Evolutionary conservation across 2,329 filamentous ascomycete species (phyloP), one percentile per base, ranked within the genome.

Genomic region (Xylariaceae sp.): DNA sequence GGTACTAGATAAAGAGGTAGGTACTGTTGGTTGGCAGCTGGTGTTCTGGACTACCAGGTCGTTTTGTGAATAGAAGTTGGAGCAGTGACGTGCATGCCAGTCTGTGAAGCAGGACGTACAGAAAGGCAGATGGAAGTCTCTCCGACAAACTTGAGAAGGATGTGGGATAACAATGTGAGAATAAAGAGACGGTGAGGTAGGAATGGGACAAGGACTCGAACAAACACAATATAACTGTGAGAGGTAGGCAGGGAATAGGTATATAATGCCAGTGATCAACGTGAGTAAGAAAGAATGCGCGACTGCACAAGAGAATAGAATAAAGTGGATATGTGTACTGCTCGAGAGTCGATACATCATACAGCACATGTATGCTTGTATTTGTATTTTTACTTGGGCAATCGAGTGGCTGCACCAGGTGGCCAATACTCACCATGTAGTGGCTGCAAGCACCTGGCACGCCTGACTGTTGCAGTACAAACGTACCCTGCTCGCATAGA

Each of bases 281-380:
- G 11, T 15, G 3, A 31, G 17, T 7, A 28, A 28, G 9, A 28
- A 28, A 9, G 26, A 2, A 7, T 19, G 18, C 16, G 38, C 17
- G 34, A 37, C 21, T n/a, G 33, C 32, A n/a, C 14, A 6, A 31
- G 26, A 15, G 27, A 29, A 11, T 6, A 24, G 24, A 21, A 15
- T 21, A 16, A 31, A 31, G 40, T 38, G 40, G 40, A 35, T 43
- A 43, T 43, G 34, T 43, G 31, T 38, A 38, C 24, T 30, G n/a
- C 38, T 42, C 23, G 24, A 34, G 16, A 33, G 26, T 29, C 26
- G 30, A 37, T 5, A 2, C 26, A 30, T n/a, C n/a, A n/a, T n/a
- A n/a, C n/a, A n/a, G n/a, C n/a, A n/a, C n/a, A n/a, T n/a, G n/a
- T n/a, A n/a, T n/a, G n/a, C n/a, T n/a, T n/a, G n/a, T n/a, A n/a